Base-by-base conservation (phyloP, 106 monocot genomes). In the Apostasia shenzhenica region DNA sequence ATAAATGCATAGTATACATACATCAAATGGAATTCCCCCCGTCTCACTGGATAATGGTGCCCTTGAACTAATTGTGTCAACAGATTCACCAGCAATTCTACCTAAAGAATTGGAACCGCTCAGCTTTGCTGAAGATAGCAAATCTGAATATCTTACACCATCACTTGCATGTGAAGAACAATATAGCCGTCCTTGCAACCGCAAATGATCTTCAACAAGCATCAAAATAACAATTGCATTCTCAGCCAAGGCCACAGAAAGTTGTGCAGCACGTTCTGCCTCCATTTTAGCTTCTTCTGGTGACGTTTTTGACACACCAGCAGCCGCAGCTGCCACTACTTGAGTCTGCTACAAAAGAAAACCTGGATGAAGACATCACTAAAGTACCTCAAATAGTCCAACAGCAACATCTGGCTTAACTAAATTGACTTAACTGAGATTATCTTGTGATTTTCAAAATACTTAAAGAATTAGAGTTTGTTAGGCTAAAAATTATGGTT, bases 151-250 rank as follows among this genome's bases (percentile, higher is more conserved):
- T 8, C 53, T 68, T 73, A 55, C 44, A 61, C 59, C 57, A 51
- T 80, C 83, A 14, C 66, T 61, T 48, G 71, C 69, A 39, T 66
- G 75, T 12, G 83, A 78, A 57, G 80, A 67, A 69, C 72, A 73
- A 81, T 69, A 81, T 8, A 79, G 61, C 57, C 93, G 92, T 60
- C 80, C 83, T 80, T 99, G 97, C 61, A 87, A 82, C 40, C 97
- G 78, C 55, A 99, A 67, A 85, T 99, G 97, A 80, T 99, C 97
- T 81, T 99, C 97, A 3, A 92, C 97, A 70, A 99, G 86, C 97
- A 99, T 99, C 59, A 99, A 44, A 54, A 99, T 75, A 43, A 99
- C 97, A 72, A 99, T 80, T 67, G 97, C 89, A 83, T 99, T 99
- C 77, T 99, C 97, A 59, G 97, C 97, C 72, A 99, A 85, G 74